Percentiles rank a stretch among this genome's conserved stretches.
phyloP scores from a whole-genome alignment of 805 yeast genomes.

The Schwanniomyces polymorphus region DNA sequence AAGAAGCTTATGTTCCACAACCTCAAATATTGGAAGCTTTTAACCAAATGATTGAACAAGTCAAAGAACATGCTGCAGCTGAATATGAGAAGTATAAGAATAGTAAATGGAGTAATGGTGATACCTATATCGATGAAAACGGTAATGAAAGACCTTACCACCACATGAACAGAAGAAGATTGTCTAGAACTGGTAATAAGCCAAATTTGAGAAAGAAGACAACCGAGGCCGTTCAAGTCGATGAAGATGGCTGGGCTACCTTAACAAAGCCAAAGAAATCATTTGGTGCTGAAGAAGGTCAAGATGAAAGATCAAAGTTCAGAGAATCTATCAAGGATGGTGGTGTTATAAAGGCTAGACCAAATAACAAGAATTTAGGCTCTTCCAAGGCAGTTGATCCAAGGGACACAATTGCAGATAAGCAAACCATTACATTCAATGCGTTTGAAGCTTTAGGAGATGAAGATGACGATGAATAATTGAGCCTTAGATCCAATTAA shows the following conservation, averaged over 20 bases:
- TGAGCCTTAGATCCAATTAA: not conserved
- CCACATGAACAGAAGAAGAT: conserved; percentile 60
- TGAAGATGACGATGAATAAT: conserved; percentile 40
- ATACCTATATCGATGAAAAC: conserved; percentile 44
- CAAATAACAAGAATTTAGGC: conserved; percentile 73
- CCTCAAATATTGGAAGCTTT: conserved; percentile 66
- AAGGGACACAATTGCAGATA: conserved; percentile 68
- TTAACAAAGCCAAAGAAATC: conserved; percentile 47
- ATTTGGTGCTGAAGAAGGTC: conserved; percentile 50
- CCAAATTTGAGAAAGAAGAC: conserved; percentile 62
- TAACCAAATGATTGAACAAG: conserved; percentile 64
- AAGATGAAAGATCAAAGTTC: conserved; percentile 46
- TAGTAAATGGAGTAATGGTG: conserved; percentile 38
- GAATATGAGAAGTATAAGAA: conserved; percentile 23
- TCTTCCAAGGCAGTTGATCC: conserved; percentile 73
- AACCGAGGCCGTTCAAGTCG: conserved; percentile 52
- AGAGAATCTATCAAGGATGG: conserved; percentile 42
- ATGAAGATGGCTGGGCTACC: conserved; percentile 85
- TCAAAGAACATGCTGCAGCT: conserved; percentile 46
- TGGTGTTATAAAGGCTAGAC: conserved; percentile 51
- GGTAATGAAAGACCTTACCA: conserved; percentile 46
- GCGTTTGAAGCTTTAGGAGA: conserved; percentile 79
- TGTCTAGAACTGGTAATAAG: conserved; percentile 45
- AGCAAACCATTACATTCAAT: conserved; percentile 66
- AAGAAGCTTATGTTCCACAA: conserved; percentile 57